These are phyloP conservation scores for Diaporthe capsici DNA, from an alignment of 2,329 filamentous ascomycete genomes.

Conservation along the genomic window DNA sequence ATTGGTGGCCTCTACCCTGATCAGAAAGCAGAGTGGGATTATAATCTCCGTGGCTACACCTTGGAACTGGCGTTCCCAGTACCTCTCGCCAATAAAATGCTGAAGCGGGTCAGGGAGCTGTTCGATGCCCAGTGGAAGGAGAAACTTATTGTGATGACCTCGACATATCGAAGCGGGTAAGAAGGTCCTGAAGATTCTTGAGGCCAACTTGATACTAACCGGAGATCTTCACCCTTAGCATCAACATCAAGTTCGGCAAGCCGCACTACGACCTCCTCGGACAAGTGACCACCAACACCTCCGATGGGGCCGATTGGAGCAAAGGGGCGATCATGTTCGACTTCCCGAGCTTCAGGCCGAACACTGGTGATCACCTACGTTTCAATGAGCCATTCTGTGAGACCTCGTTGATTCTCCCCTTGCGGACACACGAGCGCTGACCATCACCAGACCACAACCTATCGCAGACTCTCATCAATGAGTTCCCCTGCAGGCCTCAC, in stretches of 20 bases:
- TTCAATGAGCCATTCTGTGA: constrained; percentile 66
- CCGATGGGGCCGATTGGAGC: constrained; percentile 63
- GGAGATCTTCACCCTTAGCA: background rate
- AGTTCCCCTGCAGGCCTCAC: constrained; percentile 66
- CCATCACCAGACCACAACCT: constrained; percentile 56
- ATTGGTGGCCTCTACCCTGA: constrained; percentile 65
- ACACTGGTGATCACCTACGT: constrained; percentile 59
- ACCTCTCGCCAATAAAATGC: constrained; percentile 63
- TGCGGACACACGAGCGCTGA: background rate
- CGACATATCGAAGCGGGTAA: constrained; percentile 62
- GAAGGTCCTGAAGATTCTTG: constrained; percentile 46
- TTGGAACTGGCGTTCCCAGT: constrained; percentile 67
- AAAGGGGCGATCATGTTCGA: constrained; percentile 69
- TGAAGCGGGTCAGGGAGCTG: constrained; percentile 62
- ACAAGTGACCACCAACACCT: constrained; percentile 63
- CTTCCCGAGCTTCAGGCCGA: constrained; percentile 63
- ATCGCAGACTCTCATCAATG: constrained; percentile 61
- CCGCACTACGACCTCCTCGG: constrained; percentile 64
- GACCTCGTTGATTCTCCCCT: constrained; percentile 42
- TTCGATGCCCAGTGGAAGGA: constrained; percentile 60
- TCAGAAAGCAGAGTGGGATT: constrained; percentile 65
- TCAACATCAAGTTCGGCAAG: constrained; percentile 64
- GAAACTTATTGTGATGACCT: constrained; percentile 61
- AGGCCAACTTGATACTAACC: constrained; percentile 48
- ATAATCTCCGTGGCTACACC: constrained; percentile 61